Percentiles rank a stretch among this genome's conserved stretches.
phyloP scores from a whole-genome alignment of 306 rosid species.

The Rubus idaeus region DNA sequence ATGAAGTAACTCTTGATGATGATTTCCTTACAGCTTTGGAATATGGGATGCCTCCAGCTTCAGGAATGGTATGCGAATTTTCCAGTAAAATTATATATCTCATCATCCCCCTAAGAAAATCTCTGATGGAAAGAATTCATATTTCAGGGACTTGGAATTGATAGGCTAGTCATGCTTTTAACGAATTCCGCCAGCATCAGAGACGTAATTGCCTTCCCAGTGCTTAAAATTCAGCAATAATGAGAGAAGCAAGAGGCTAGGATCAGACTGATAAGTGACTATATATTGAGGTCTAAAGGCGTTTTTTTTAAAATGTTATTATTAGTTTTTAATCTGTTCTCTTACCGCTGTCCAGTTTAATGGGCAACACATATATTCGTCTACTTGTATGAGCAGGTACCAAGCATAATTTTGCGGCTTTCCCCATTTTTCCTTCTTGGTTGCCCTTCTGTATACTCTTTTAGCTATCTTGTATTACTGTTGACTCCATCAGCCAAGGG shows the following conservation, averaged over 20 bases:
- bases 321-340: neutral
- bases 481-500: neutral
- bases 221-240: constrained; percentile 71
- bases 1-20: constrained; percentile 89
- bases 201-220: constrained; percentile 97
- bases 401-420: constrained; percentile 13
- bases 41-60: constrained; percentile 99
- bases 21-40: constrained; percentile 95
- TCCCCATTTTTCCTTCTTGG: neutral
- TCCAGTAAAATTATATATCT: neutral
- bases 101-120: constrained; percentile 1
- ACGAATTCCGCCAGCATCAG: constrained; percentile 90
- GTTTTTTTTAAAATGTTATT: neutral
- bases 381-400: neutral
- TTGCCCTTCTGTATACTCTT: neutral
- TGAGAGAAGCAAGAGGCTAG: constrained; percentile 1
- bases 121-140: constrained; percentile 21
- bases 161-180: constrained; percentile 92
- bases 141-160: constrained; percentile 95
- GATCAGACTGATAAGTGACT: neutral
- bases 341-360: neutral
- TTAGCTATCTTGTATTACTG: neutral
- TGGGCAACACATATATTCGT: neutral
- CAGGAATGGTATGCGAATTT: constrained; percentile 76
- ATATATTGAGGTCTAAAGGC: neutral